These are phyloP conservation scores for Paracamarosporium sp. DNA, from an alignment of 2,329 filamentous ascomycete species.

Conservation along the genomic window DNA sequence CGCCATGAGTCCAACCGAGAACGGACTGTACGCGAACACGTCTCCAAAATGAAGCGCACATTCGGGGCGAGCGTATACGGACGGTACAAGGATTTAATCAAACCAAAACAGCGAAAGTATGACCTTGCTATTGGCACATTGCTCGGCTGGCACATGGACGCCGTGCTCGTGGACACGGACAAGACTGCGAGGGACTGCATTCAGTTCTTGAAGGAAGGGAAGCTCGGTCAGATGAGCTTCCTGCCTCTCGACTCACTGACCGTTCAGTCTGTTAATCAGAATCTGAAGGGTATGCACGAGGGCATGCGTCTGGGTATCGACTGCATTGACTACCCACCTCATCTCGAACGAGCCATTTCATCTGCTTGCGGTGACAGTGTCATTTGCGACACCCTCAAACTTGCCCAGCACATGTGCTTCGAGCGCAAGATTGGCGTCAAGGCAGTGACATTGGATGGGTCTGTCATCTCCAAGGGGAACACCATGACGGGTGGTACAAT, in stretches of 20 bases:
- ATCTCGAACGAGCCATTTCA: slow-evolving; percentile 88
- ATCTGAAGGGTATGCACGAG: slow-evolving; percentile 85
- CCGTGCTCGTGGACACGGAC: slow-evolving; percentile 92
- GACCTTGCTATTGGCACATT: slow-evolving; percentile 92
- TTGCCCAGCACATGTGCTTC: slow-evolving; percentile 90
- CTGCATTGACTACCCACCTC: slow-evolving; percentile 90
- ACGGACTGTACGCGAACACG: slow-evolving; percentile 82
- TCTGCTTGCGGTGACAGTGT: slow-evolving; percentile 96
- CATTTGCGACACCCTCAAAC: slow-evolving; percentile 85
- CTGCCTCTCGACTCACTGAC: slow-evolving; percentile 98
- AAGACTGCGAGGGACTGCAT: slow-evolving; percentile 95
- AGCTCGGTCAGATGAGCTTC: slow-evolving; percentile 87
- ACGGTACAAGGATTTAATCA: slow-evolving; percentile 88
- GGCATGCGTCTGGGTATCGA: slow-evolving; percentile 90
- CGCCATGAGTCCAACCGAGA: slow-evolving; percentile 84
- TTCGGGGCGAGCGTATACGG: slow-evolving; percentile 83
- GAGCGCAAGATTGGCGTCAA: slow-evolving; percentile 86
- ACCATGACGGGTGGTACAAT: slow-evolving; percentile 95
- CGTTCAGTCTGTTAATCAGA: slow-evolving; percentile 87
- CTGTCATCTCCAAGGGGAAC: slow-evolving; percentile 94
- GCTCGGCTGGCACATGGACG: slow-evolving; percentile 90
- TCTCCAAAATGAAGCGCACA: slow-evolving; percentile 85
- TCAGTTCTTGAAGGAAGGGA: slow-evolving; percentile 89
- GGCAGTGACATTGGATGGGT: slow-evolving; percentile 93
- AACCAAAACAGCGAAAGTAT: slow-evolving; percentile 96